Evolutionary conservation across 1,284 basidiomycete genomes (phyloP).

Genomic region (Thelephora terrestris): DNA sequence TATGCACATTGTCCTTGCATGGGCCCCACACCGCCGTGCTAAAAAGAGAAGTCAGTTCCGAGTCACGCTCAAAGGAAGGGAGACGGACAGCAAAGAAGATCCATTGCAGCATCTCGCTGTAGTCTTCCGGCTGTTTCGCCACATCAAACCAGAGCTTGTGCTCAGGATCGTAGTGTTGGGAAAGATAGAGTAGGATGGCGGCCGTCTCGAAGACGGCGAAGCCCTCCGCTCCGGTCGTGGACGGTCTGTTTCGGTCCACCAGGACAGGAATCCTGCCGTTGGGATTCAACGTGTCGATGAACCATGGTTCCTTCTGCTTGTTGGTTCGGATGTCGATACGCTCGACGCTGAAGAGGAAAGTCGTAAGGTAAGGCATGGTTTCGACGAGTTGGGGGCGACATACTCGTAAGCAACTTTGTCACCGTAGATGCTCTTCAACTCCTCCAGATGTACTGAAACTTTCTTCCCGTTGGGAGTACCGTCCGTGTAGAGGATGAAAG

Average conservation of each 20-base stretch:
- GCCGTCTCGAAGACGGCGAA: constrained; percentile 47
- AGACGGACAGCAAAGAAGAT: constrained; percentile 59
- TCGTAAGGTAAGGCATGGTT: not conserved
- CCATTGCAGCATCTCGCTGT: constrained; percentile 66
- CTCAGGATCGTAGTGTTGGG: constrained; percentile 38
- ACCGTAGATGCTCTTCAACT: constrained; percentile 22
- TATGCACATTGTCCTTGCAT: constrained; percentile 59
- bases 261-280: constrained; percentile 51
- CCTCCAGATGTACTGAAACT: constrained; percentile 24
- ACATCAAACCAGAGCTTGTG: constrained; percentile 38
- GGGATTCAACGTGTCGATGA: constrained; percentile 43
- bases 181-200: constrained; percentile 44
- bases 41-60: constrained; percentile 1
- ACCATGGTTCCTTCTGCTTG: constrained; percentile 45
- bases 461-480: constrained; percentile 65
- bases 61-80: not conserved
- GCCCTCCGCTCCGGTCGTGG: constrained; percentile 10
- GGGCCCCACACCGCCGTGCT: constrained; percentile 65
- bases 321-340: constrained; percentile 30
- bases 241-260: constrained; percentile 26
- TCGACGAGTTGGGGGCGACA: constrained; percentile 1
- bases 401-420: constrained; percentile 19
- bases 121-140: constrained; percentile 25
- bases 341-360: constrained; percentile 25
- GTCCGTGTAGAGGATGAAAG: constrained; percentile 53